Percentiles rank a stretch among this genome's conserved stretches.
phyloP scores from a whole-genome alignment of 2,329 filamentous ascomycete genomes.

The Sordariomycetes sp. region DNA sequence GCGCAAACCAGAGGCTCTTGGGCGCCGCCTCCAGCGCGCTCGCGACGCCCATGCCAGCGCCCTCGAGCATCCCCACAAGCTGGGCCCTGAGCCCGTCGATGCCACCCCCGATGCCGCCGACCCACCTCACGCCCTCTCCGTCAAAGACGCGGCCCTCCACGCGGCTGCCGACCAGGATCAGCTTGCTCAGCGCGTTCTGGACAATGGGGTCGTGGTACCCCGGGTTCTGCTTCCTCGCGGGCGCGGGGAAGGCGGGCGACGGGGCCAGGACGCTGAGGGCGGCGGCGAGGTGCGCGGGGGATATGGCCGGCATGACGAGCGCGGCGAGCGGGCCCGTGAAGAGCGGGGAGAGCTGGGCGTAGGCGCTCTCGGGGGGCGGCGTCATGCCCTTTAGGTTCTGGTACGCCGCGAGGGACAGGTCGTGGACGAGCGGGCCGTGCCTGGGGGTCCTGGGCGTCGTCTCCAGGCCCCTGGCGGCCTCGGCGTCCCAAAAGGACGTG shows the following conservation, averaged over 20 bases:
- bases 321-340: conserved; percentile 71
- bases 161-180: conserved; percentile 74
- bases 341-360: conserved; percentile 55
- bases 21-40: conserved; percentile 66
- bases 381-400: conserved; percentile 19
- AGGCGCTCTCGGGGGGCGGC: conserved; percentile 24
- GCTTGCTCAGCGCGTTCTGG: conserved; percentile 73
- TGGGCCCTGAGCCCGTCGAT: conserved; percentile 69
- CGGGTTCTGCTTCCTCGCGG: conserved; percentile 61
- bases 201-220: conserved; percentile 69
- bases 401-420: conserved; percentile 40
- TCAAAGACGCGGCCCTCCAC: conserved; percentile 82
- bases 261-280: conserved; percentile 70
- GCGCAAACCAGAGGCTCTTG: conserved; percentile 73
- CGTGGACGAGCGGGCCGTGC: conserved; percentile 26
- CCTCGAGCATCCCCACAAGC: conserved; percentile 69
- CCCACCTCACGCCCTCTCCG: conserved; percentile 48
- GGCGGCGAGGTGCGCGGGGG: conserved; percentile 70
- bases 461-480: conserved; percentile 19
- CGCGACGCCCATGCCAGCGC: conserved; percentile 64
- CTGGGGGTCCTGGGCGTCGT: conserved; percentile 14
- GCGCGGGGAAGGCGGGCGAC: conserved; percentile 63
- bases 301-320: conserved; percentile 69
- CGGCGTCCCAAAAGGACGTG: conserved; percentile 65
- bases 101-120: conserved; percentile 67